Conservation (phyloP, 1,284 basidiomycete species). For the Chalciporus sp. region DNA sequence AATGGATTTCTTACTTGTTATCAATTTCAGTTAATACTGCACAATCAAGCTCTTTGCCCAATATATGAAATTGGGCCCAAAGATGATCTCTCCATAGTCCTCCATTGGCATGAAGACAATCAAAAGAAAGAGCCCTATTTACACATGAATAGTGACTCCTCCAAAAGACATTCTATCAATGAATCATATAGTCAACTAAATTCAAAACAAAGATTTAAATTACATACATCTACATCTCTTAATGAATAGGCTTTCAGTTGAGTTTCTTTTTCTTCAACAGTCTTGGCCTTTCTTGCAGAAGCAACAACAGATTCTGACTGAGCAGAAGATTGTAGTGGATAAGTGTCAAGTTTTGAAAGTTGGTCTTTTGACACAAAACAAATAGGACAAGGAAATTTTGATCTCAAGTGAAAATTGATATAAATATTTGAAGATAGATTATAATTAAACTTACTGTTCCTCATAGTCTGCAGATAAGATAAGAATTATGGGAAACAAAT, state of each 20-base stretch:
- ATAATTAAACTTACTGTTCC: constrained; percentile 20
- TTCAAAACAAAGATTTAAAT: background rate
- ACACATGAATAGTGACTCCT: background rate
- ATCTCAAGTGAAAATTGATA: background rate
- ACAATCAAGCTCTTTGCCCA: constrained; percentile 6
- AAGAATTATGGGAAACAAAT: constrained; percentile 14
- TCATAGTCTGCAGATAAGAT: constrained; percentile 24
- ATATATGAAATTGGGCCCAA: background rate
- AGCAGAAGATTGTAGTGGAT: background rate
- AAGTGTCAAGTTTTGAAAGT: background rate
- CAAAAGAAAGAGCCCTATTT: background rate
- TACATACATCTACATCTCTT: background rate
- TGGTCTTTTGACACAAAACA: constrained; percentile 8
- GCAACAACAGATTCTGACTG: background rate
- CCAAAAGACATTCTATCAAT: constrained; percentile 15
- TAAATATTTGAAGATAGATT: constrained; percentile 14
- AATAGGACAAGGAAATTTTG: constrained; percentile 13
- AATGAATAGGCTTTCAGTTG: background rate
- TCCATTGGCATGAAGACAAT: constrained; percentile 1
- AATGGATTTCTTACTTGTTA: constrained; percentile 4
- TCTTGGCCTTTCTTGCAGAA: background rate
- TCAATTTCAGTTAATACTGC: constrained; percentile 18
- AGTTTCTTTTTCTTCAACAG: background rate
- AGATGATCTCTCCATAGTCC: constrained; percentile 5
- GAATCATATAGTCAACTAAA: background rate